phyloP scores from a whole-genome alignment of 306 rosid species.

The Pterocarpus macrocarpus region DNA sequence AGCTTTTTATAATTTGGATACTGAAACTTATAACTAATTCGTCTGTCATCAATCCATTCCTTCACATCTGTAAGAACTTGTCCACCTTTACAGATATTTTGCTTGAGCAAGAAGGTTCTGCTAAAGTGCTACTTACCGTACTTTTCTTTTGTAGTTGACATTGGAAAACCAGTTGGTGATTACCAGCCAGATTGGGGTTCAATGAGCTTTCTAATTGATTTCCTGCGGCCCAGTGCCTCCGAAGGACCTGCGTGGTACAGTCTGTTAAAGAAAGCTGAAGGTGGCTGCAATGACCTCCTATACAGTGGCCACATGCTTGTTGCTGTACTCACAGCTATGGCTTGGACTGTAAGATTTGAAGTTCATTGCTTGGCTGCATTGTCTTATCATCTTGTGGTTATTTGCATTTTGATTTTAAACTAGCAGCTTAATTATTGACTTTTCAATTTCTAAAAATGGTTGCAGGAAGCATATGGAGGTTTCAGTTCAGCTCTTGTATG shows the following conservation, averaged over 20 bases:
- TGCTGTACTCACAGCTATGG: conserved; percentile 98
- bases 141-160: conserved; percentile 65
- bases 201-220: conserved; percentile 83
- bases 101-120: conserved; percentile 38
- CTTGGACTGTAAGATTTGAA: conserved; percentile 84
- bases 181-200: conserved; percentile 82
- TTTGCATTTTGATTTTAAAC: conserved; percentile 28
- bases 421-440: conserved; percentile 31
- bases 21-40: background rate
- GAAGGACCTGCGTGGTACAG: conserved; percentile 86
- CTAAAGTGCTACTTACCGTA: conserved; percentile 47
- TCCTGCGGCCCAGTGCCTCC: conserved; percentile 72
- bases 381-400: conserved; percentile 9
- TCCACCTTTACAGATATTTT: conserved; percentile 26
- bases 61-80: conserved; percentile 31
- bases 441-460: conserved; percentile 20
- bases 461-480: conserved; percentile 98
- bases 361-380: conserved; percentile 29
- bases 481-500: conserved; percentile 85
- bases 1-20: background rate
- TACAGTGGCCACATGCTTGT: conserved; percentile 98
- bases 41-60: conserved; percentile 18
- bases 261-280: conserved; percentile 89
- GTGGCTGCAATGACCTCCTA: conserved; percentile 96
- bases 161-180: conserved; percentile 61